Evolutionary conservation across 352 stramenopile species (phyloP).

Genomic region (Pythium grandisporangium): DNA sequence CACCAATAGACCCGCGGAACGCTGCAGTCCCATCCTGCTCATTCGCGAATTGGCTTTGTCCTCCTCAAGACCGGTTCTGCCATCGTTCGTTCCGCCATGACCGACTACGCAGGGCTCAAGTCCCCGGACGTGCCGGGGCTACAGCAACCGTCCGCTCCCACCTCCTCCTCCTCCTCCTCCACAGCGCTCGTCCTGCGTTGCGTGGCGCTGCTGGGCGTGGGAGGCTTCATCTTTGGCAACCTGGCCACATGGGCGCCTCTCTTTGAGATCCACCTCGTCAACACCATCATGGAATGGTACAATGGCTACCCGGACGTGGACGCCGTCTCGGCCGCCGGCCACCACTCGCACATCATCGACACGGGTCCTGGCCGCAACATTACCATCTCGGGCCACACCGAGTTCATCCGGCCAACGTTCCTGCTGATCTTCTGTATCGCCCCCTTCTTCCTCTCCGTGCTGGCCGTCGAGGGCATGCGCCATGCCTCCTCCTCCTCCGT

Average conservation of each 20-base stretch:
- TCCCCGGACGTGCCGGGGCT: neutral
- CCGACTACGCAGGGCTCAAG: conserved; percentile 7
- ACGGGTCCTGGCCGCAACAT: conserved; percentile 41
- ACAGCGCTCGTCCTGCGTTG: conserved; percentile 18
- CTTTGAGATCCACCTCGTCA: conserved; percentile 36
- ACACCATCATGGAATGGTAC: conserved; percentile 50
- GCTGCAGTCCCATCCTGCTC: too few relatives aligned
- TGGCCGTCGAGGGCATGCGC: conserved; percentile 41
- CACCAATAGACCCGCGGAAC: too few relatives aligned
- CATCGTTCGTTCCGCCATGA: too few relatives aligned
- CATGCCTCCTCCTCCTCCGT: too few relatives aligned
- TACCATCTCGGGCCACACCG: conserved; percentile 40
- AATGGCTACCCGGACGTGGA: conserved; percentile 35
- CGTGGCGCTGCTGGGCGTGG: conserved; percentile 7
- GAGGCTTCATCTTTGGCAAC: conserved; percentile 48
- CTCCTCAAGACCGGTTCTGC: too few relatives aligned
- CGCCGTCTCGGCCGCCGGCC: conserved; percentile 13
- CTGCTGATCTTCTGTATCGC: conserved; percentile 59
- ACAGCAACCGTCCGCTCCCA: neutral
- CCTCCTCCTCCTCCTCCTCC: neutral
- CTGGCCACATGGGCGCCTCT: conserved; percentile 42
- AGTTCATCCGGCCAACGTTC: conserved; percentile 61
- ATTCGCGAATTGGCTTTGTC: too few relatives aligned
- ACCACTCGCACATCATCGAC: conserved; percentile 33
- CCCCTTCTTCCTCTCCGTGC: conserved; percentile 39